Percentiles rank a stretch among this genome's conserved stretches.
Evolutionary conservation across 2,329 filamentous ascomycete genomes (phyloP).

Genomic region (Cercospora zeae-maydis): DNA sequence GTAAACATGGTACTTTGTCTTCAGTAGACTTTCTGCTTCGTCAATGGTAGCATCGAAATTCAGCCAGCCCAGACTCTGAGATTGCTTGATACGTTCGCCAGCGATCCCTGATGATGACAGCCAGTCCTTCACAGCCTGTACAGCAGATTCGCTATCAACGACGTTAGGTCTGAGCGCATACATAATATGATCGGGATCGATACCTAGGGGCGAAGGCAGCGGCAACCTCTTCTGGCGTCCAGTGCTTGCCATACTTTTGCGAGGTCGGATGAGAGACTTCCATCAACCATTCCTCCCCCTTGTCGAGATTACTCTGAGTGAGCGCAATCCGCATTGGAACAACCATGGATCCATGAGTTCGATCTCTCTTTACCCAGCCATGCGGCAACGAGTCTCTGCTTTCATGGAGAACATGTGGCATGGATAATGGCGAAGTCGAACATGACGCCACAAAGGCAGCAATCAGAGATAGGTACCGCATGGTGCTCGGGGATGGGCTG

Average conservation of each 20-base stretch:
- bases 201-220: constrained; percentile 29
- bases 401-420: constrained; percentile 33
- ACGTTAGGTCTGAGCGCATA: constrained; percentile 27
- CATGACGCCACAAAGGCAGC: background rate
- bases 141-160: constrained; percentile 37
- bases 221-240: constrained; percentile 35
- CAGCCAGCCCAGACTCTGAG: constrained; percentile 40
- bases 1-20: constrained; percentile 55
- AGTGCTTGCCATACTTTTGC: constrained; percentile 43
- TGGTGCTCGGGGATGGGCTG: background rate
- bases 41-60: constrained; percentile 42
- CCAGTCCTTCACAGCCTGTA: constrained; percentile 42
- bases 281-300: constrained; percentile 30
- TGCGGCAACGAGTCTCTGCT: constrained; percentile 25
- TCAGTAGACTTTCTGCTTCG: constrained; percentile 41
- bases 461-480: background rate
- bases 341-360: constrained; percentile 16
- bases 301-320: constrained; percentile 26
- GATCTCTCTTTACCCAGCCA: constrained; percentile 35
- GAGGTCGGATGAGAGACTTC: constrained; percentile 39
- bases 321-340: constrained; percentile 29
- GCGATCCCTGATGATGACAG: constrained; percentile 36
- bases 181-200: background rate
- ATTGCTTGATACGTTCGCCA: constrained; percentile 36
- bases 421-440: constrained; percentile 6